Conservation (phyloP, 2,329 filamentous ascomycete genomes). For the Ceratocystis variospora region DNA sequence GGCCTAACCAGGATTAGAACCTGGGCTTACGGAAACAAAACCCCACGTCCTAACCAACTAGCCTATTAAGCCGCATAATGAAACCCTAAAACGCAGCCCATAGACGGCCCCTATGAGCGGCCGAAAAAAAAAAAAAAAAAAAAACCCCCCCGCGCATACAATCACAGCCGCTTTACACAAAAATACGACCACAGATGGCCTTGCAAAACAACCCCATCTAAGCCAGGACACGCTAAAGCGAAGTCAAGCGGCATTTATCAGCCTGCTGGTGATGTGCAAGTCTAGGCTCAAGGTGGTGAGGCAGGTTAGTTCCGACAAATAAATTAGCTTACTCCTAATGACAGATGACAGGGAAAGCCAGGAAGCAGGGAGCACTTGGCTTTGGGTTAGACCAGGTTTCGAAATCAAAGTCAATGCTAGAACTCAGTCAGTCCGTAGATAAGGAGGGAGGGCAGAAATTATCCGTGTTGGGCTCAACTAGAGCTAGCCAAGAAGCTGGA, state of each 20-base stretch:
- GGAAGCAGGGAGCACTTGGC: neutral
- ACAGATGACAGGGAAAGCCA: conserved; percentile 4
- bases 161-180: too few relatives aligned
- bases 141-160: too few relatives aligned
- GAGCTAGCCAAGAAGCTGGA: too few relatives aligned
- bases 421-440: neutral
- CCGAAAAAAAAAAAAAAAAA: neutral
- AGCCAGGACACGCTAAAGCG: too few relatives aligned
- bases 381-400: neutral
- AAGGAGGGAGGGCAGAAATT: too few relatives aligned
- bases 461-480: too few relatives aligned
- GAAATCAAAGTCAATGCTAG: conserved; percentile 2
- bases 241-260: too few relatives aligned
- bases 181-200: too few relatives aligned
- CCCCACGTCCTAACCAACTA: conserved; percentile 18
- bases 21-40: conserved; percentile 18
- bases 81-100: neutral
- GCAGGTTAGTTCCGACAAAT: neutral
- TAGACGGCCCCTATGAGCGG: neutral
- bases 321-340: neutral
- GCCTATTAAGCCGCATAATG: conserved; percentile 11
- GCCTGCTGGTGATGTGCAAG: too few relatives aligned
- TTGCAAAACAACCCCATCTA: too few relatives aligned
- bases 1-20: conserved; percentile 18
- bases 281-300: neutral